Evolutionary conservation across 1,284 basidiomycete species (phyloP).

Genomic region (Prillingera fragicola): DNA sequence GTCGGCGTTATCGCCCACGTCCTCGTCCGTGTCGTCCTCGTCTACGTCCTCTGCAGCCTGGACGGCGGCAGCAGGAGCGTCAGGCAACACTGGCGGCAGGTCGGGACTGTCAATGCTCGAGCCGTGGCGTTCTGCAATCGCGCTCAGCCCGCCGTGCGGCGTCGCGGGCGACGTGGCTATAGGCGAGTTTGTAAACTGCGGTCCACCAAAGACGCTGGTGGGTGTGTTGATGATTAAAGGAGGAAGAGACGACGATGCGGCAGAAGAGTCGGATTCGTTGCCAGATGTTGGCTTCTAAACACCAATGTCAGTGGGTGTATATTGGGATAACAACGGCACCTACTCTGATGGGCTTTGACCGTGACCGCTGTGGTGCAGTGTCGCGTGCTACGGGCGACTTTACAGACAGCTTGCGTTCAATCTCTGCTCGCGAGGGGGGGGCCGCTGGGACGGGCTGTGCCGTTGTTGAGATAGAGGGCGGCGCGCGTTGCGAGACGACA

Average conservation of each 20-base stretch:
- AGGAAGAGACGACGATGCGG: constrained; percentile 48
- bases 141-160: constrained; percentile 24
- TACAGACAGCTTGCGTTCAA: constrained; percentile 77
- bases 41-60: constrained; percentile 53
- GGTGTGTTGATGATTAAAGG: constrained; percentile 39
- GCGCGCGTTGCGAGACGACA: neutral
- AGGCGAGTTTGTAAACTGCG: constrained; percentile 11
- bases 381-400: constrained; percentile 49
- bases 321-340: no score
- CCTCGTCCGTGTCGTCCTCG: constrained; percentile 67
- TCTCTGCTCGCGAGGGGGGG: constrained; percentile 76
- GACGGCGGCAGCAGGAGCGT: no score
- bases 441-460: constrained; percentile 48
- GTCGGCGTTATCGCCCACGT: constrained; percentile 43
- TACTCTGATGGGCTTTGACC: no score
- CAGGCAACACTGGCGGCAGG: no score
- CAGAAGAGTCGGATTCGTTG: constrained; percentile 80
- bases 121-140: constrained; percentile 28
- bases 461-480: constrained; percentile 3
- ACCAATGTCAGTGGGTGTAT: constrained; percentile 50
- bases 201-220: constrained; percentile 1
- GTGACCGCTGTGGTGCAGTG: no score
- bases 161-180: constrained; percentile 26
- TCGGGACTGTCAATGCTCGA: neutral
- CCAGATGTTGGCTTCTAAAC: constrained; percentile 53